Percentiles rank a stretch among this genome's conserved stretches.
phyloP scores from a whole-genome alignment of 139 green algal species.

The Eudorina sp. region DNA sequence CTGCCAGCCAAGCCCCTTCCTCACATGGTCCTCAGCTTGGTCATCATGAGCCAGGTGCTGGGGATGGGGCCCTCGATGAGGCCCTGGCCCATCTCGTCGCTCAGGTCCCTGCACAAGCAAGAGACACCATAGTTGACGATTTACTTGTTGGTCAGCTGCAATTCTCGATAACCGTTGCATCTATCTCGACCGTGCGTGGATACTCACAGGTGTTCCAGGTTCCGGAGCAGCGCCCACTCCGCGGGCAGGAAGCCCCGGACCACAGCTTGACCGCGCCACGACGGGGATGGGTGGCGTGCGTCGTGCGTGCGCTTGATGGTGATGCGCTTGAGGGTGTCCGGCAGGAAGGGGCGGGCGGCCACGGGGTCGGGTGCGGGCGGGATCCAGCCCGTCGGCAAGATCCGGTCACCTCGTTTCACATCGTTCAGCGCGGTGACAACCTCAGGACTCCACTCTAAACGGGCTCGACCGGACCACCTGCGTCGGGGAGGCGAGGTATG shows the following conservation, averaged over 20 bases:
- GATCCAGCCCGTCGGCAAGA: neutral
- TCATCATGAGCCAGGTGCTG: slow-evolving; percentile 41
- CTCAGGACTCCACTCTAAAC: neutral
- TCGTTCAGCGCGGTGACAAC: neutral
- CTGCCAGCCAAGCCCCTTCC: neutral
- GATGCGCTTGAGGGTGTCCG: slow-evolving; percentile 25
- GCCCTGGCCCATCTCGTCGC: slow-evolving; percentile 14
- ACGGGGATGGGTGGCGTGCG: neutral
- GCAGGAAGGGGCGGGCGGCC: neutral
- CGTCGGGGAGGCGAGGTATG: too few species aligned
- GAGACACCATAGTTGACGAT: too few species aligned
- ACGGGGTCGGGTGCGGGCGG: neutral
- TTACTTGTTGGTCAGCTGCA: too few species aligned
- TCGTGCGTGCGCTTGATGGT: slow-evolving; percentile 37
- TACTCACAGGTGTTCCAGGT: slow-evolving; percentile 37
- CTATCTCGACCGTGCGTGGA: too few species aligned
- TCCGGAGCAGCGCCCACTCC: slow-evolving; percentile 11
- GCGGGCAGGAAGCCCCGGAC: neutral
- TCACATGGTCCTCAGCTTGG: slow-evolving; percentile 33
- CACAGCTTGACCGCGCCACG: neutral
- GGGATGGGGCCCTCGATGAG: slow-evolving; percentile 5
- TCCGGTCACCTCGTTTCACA: neutral
- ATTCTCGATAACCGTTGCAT: too few species aligned
- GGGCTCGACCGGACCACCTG: neutral
- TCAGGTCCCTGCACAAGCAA: slow-evolving; percentile 20